phyloP scores from a whole-genome alignment of 164 flowering plant genomes.

The Chimonanthus praecox region DNA sequence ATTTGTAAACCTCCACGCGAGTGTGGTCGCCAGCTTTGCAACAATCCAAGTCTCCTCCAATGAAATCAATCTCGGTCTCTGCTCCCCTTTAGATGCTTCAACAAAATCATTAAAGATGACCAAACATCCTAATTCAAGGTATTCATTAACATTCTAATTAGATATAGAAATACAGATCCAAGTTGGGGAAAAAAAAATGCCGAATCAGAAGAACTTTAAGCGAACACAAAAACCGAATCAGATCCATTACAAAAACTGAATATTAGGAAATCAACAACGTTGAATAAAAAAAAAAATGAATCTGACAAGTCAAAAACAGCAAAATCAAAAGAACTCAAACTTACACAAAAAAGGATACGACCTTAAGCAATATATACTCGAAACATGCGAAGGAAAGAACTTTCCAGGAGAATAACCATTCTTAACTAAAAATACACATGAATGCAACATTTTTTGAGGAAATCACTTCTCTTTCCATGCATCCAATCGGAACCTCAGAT shows the following conservation, averaged over 20 bases:
- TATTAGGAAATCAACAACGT: too few relatives aligned
- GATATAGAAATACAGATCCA: neutral
- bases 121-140: neutral
- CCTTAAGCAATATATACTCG: neutral
- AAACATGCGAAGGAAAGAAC: neutral
- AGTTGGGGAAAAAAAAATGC: neutral
- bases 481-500: neutral
- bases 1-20: slow-evolving; percentile 57
- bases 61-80: neutral
- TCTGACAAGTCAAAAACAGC: neutral
- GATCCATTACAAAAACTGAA: neutral
- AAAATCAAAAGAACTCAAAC: neutral
- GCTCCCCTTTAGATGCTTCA: neutral
- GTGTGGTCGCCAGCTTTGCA: slow-evolving; percentile 63
- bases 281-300: neutral
- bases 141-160: neutral
- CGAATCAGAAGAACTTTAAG: neutral
- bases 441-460: too few relatives aligned
- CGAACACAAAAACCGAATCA: neutral
- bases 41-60: slow-evolving; percentile 11
- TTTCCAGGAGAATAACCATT: too few relatives aligned
- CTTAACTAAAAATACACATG: too few relatives aligned
- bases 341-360: neutral
- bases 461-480: too few relatives aligned
- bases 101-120: neutral